Evolutionary conservation across 192 early-diverging fungal species (phyloP).

Genomic region (Haplosporangium gracile): DNA sequence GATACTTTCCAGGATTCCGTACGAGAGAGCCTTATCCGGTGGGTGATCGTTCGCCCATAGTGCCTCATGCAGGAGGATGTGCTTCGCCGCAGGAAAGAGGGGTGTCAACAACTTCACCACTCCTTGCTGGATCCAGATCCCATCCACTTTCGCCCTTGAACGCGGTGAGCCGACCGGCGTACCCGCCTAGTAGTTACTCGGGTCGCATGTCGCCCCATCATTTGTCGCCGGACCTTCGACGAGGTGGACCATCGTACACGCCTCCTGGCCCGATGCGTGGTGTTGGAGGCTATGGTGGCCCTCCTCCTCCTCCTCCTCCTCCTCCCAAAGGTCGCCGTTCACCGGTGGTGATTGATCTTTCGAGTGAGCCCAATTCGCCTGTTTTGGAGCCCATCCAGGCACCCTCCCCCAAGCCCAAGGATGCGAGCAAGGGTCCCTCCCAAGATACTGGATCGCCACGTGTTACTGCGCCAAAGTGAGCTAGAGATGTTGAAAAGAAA

Average conservation of each 20-base stretch:
- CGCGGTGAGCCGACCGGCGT: not conserved
- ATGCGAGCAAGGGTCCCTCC: not conserved
- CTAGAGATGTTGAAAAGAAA: not conserved
- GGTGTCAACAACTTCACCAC: not conserved
- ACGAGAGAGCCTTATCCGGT: not conserved
- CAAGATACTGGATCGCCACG: not conserved
- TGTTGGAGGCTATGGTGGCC: not conserved
- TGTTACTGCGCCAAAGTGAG: not conserved
- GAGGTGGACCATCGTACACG: not conserved
- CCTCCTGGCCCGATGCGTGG: too few relatives aligned
- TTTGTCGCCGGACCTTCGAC: not conserved
- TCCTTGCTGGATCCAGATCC: not conserved
- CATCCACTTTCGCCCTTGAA: not conserved
- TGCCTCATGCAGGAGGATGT: not conserved
- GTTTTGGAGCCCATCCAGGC: not conserved
- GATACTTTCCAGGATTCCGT: conserved; percentile 3
- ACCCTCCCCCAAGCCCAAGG: not conserved
- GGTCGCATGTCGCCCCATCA: not conserved
- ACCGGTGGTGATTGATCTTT: conserved; percentile 13
- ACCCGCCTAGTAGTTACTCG: not conserved
- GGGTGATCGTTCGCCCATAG: not conserved
- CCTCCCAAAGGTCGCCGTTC: not conserved
- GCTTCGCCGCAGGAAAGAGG: not conserved
- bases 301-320: not conserved
- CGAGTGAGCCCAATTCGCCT: not conserved